Conservation (phyloP, 2,329 filamentous ascomycete species). For the Thyridium curvatum region DNA sequence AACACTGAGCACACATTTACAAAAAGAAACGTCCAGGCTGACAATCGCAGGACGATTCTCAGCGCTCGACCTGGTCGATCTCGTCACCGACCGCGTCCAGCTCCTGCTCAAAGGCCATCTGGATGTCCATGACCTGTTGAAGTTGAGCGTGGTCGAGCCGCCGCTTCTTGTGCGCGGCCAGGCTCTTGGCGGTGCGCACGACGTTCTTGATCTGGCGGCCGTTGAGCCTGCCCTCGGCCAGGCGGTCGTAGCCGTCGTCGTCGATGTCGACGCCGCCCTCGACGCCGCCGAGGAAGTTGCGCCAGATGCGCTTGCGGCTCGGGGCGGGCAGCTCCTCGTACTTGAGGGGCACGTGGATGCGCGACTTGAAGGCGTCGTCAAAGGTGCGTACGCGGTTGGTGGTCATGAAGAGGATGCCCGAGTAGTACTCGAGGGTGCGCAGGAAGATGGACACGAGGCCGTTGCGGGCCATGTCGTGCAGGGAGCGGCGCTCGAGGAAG, state of each 20-base stretch:
- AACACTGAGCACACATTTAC: too few species aligned
- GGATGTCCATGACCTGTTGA: slow-evolving; percentile 20
- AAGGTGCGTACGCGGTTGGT: slow-evolving; percentile 34
- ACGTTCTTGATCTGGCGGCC: slow-evolving; percentile 21
- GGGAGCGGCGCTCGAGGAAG: slow-evolving; percentile 26
- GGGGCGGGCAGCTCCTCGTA: slow-evolving; percentile 1
- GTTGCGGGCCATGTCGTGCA: slow-evolving; percentile 8
- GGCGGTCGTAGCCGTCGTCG: slow-evolving; percentile 10
- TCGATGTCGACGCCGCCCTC: slow-evolving; percentile 14
- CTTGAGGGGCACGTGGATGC: slow-evolving; percentile 5
- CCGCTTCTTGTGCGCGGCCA: slow-evolving; percentile 22
- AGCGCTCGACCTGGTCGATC: slow-evolving; percentile 6
- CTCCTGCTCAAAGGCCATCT: slow-evolving; percentile 22
- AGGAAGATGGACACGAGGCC: slow-evolving; percentile 17
- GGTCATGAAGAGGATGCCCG: slow-evolving; percentile 28
- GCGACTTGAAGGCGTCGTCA: slow-evolving; percentile 16
- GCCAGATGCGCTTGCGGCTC: slow-evolving; percentile 3
- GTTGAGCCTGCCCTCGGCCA: slow-evolving; percentile 15
- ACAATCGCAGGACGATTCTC: background rate
- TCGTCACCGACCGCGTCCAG: slow-evolving; percentile 6
- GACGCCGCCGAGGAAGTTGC: slow-evolving; percentile 10
- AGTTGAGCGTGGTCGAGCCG: slow-evolving; percentile 19
- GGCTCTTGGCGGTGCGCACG: slow-evolving; percentile 19
- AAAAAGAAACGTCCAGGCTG: too few species aligned
- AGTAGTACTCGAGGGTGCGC: slow-evolving; percentile 26